These are phyloP conservation scores for Staphylotrichum tortipilum DNA, from an alignment of 495 filamentous ascomycete genomes.

Conservation along the genomic window DNA sequence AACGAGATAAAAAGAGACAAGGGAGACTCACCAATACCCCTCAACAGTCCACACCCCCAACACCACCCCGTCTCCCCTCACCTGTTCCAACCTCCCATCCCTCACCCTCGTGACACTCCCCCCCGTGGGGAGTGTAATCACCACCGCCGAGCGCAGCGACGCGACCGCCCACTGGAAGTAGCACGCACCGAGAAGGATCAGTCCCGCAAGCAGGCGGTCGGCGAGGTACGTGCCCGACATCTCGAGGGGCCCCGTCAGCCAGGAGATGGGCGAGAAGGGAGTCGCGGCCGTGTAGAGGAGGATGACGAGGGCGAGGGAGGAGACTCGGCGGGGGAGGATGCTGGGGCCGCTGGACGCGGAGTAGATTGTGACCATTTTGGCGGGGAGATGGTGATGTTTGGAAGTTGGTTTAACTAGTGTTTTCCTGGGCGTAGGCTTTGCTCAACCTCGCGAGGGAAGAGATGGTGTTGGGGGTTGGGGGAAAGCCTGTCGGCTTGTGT, in stretches of 20 bases:
- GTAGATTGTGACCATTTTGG: no score
- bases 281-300: conserved; percentile 18
- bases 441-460: no score
- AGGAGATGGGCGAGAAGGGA: conserved; percentile 9
- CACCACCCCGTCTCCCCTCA: not conserved
- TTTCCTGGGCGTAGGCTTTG: no score
- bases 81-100: conserved; percentile 8
- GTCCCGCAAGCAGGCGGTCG: conserved; percentile 10
- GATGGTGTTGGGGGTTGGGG: no score
- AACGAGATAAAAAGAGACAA: no score
- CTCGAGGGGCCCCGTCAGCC: not conserved
- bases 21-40: no score
- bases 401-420: no score
- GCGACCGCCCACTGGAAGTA: conserved; percentile 18
- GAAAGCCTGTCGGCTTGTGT: no score
- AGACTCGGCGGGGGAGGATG: conserved; percentile 9
- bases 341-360: not conserved
- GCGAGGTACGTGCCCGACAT: conserved; percentile 6
- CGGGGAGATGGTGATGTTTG: no score
- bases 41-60: conserved; percentile 6
- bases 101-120: not conserved
- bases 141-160: conserved; percentile 3
- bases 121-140: conserved; percentile 4
- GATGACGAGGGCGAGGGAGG: conserved; percentile 2
- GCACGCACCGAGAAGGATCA: conserved; percentile 12